Percentiles rank a stretch among this genome's conserved stretches.
These are phyloP conservation scores for Sporothrix globosa DNA, from an alignment of 2,329 filamentous ascomycete species.

Conservation along the genomic window DNA sequence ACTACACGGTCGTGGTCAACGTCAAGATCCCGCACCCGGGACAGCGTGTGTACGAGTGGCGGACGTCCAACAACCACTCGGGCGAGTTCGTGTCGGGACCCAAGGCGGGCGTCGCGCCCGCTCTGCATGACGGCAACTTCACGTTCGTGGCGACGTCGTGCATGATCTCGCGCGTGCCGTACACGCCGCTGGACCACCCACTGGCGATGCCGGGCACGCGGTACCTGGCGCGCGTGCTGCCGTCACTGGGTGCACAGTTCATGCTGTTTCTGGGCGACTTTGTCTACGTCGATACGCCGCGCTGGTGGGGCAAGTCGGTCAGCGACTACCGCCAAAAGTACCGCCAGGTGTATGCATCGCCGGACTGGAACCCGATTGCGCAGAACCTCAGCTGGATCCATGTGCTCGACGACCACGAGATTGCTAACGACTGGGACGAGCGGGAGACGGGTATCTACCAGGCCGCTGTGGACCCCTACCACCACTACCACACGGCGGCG, in stretches of 20 bases:
- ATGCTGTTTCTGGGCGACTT: slow-evolving; percentile 86
- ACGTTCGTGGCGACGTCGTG: slow-evolving; percentile 93
- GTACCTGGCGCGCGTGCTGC: slow-evolving; percentile 73
- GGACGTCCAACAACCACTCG: slow-evolving; percentile 81
- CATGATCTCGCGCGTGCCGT: slow-evolving; percentile 88
- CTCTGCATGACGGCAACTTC: slow-evolving; percentile 68
- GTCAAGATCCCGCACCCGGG: slow-evolving; percentile 67
- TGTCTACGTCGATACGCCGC: slow-evolving; percentile 88
- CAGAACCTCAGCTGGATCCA: slow-evolving; percentile 95
- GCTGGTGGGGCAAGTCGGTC: slow-evolving; percentile 69
- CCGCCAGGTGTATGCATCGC: slow-evolving; percentile 91
- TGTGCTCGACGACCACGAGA: slow-evolving; percentile 95
- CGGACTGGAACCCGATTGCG: slow-evolving; percentile 79
- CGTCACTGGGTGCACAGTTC: slow-evolving; percentile 72
- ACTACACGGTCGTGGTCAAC: slow-evolving; percentile 75
- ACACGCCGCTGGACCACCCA: slow-evolving; percentile 80
- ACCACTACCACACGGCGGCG: slow-evolving; percentile 78
- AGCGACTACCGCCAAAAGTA: slow-evolving; percentile 90
- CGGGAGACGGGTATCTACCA: slow-evolving; percentile 80
- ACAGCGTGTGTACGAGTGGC: slow-evolving; percentile 79
- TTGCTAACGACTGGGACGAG: slow-evolving; percentile 87
- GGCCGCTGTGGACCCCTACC: slow-evolving; percentile 80
- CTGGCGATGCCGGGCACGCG: slow-evolving; percentile 80
- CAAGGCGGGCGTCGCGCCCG: slow-evolving; percentile 64
- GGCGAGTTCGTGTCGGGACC: slow-evolving; percentile 82